Evolutionary conservation across 2,329 filamentous ascomycete genomes (phyloP), one percentile per base, ranked within the genome.

Genomic region (Aureobasidium namibiae): DNA sequence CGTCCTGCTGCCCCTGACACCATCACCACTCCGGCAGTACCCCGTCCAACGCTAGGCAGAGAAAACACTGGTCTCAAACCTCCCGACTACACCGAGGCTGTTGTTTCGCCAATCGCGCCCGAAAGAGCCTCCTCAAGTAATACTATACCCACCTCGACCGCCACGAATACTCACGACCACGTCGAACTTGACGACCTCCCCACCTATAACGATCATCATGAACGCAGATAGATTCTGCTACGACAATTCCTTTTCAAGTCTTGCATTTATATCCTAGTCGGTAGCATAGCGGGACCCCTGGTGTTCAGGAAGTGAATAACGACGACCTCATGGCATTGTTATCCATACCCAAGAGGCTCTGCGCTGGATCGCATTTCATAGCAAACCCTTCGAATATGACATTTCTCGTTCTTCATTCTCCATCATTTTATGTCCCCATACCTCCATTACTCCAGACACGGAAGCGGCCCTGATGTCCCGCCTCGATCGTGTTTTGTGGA

Each of bases 21-120:
- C 16, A 21, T 24, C n/a, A 10, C 29, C 38, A 24, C 24, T 16
- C 66, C 63, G 3, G 63, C 71, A 9, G 67, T 76, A 38, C 76
- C 76, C 3, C 62, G 75, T 53, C 70, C 72, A 49, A 70, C 73
- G 1, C 63, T 77, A 9, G 68, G 68, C 26, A 67, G 74, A 50
- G 69, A 74, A 16, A 66, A 68, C 10, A 64, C 65, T 11, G 70
- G 72, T 16, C 61, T 71, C 34, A 73, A 74, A 62, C 75, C 72
- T 44, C 76, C 76, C 1, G 72, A 72, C n/a, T 78, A 78, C 61
- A 60, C 66, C 3, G 68, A 72, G 46, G 61, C 62, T 10, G 53
- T 58, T 26, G 34, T 58, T 16, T 18, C 42, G 21, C 24, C 42
- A 13, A 14, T 56, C 10, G 10, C 38, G 7, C 34, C 33, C 13